These are phyloP conservation scores for Mallotus japonicus DNA, from an alignment of 441 rosid species.

Conservation along the genomic window DNA sequence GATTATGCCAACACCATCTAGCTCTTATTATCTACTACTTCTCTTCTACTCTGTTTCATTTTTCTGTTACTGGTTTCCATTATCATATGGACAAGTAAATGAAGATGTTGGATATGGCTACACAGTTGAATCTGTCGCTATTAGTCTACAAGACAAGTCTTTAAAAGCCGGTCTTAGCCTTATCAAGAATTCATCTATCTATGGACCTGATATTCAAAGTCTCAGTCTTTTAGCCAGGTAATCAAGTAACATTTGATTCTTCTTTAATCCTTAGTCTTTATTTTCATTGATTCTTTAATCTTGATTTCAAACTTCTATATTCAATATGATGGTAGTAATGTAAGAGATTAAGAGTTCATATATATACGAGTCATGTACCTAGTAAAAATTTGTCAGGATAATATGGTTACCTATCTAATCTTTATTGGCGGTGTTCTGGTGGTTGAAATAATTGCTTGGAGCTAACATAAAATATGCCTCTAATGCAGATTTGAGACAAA, in stretches of 20 bases:
- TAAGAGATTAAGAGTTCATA: too few relatives aligned
- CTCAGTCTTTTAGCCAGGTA: slow-evolving; percentile 60
- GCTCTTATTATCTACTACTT: background rate
- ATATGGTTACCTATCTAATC: background rate
- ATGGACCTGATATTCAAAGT: slow-evolving; percentile 46
- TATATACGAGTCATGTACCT: too few relatives aligned
- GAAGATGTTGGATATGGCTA: slow-evolving; percentile 56
- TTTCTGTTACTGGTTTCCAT: background rate
- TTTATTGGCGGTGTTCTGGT: background rate
- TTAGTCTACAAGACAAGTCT: slow-evolving; percentile 17
- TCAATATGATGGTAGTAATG: too few relatives aligned
- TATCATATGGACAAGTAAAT: slow-evolving; percentile 3
- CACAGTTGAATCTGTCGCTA: slow-evolving; percentile 32
- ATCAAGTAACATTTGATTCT: too few relatives aligned
- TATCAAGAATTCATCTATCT: slow-evolving; percentile 44
- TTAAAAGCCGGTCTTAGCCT: slow-evolving; percentile 52
- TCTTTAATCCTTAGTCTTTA: too few relatives aligned
- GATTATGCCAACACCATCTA: background rate
- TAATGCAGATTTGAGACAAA: slow-evolving; percentile 31
- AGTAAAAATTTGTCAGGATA: too few relatives aligned
- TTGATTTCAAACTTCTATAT: too few relatives aligned
- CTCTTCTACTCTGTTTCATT: background rate
- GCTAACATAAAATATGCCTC: background rate
- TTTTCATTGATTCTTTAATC: too few relatives aligned
- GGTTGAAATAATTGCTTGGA: background rate